Conservation (phyloP, 805 yeast genomes). For the Pichia manshurica region DNA sequence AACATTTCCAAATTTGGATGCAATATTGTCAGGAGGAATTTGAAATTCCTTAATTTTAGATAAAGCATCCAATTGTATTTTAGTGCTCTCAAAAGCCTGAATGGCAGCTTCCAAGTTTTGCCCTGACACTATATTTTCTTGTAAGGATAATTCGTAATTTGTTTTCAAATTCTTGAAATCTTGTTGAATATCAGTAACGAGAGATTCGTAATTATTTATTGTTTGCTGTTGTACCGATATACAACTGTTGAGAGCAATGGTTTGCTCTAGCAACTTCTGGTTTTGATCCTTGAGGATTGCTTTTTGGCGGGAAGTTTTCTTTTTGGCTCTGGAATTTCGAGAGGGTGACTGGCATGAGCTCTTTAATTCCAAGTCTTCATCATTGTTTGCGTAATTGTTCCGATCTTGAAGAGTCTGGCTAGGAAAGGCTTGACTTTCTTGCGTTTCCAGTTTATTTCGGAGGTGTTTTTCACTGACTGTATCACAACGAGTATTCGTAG, state of each 20-base stretch:
- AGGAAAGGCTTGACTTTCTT: no score
- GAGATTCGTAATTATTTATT: background rate
- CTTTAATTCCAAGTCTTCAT: no score
- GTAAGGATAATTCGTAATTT: background rate
- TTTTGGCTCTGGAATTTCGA: background rate
- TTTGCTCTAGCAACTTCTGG: background rate
- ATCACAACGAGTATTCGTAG: no score
- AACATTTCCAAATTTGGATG: no score
- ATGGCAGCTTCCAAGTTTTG: background rate
- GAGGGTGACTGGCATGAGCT: background rate
- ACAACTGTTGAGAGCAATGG: background rate
- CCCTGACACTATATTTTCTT: background rate
- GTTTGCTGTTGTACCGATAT: background rate
- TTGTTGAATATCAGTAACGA: background rate
- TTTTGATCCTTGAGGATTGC: background rate
- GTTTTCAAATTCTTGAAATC: background rate
- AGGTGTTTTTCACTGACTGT: no score
- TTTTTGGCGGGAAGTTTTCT: background rate
- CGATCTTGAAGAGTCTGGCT: no score
- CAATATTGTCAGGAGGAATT: no score
- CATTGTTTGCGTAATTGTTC: no score
- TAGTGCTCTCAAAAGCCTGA: background rate
- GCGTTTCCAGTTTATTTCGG: no score
- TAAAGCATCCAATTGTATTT: background rate
- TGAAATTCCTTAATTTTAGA: no score